Base-by-base conservation (phyloP, 345 rosid species). In the Salix suchowensis region DNA sequence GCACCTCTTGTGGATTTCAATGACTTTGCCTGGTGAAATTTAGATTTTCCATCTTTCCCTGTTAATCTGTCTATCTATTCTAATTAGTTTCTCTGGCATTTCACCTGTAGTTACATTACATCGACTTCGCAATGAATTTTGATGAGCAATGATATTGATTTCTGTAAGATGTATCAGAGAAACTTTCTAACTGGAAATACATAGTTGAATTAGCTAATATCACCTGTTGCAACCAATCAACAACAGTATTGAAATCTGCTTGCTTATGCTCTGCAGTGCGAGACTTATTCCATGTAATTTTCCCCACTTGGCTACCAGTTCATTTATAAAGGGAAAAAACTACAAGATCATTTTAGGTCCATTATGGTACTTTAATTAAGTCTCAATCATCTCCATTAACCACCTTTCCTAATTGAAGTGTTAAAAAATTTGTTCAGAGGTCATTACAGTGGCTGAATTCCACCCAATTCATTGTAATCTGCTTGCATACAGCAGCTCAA, bases 401-500 rank as follows among this genome's bases (percentile, higher is more conserved):
- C 60, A 23, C 36, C 42, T 66, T 58, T 76, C 65, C 76, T 80
- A 40, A 76, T 77, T 62, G 73, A 60, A 61, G 60, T 65, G 40
- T 24, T 66, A 50, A 68, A 37, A 37, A 65, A 78, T 74, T 52
- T 72, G 28, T 80, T 74, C 91, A 90, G 91, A 90, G 89, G 91
- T 90, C 81, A 88, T 90, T 73, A 90, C 91, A 13, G 84, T 91
- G 54, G 91, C 94, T 37, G 87, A 88, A 77, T 89, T 90, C 79
- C 92, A 90, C 79, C 94, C 94, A 65, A 73, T 36, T 74, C 86
- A 86, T 39, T 90, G 94, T 83, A 89, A 90, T 81, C 81, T 86
- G 77, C 89, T 90, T 55, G 89, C 91, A 48, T 90, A 85, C 85
- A 84, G 92, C 84, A 88, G 89, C 78, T 88, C 94, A 70, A 90